Percentiles rank a stretch among this genome's conserved stretches.
Evolutionary conservation across 345 rosid species (phyloP).

Genomic region (Carallia pectinifolia): DNA sequence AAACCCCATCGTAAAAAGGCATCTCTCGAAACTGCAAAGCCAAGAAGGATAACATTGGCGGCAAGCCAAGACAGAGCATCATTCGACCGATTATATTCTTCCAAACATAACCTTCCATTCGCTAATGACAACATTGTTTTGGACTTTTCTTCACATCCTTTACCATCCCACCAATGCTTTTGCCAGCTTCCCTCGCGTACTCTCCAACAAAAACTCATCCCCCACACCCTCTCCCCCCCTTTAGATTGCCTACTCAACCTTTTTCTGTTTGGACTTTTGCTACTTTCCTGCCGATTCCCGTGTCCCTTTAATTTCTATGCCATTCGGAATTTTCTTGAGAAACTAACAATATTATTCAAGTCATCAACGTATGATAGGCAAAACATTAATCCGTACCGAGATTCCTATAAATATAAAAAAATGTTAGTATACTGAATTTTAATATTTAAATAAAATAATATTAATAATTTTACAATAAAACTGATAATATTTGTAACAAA

Average conservation of each 20-base stretch:
- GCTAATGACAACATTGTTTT: slow-evolving; percentile 59
- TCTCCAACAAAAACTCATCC: slow-evolving; percentile 36
- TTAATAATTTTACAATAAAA: too few relatives aligned
- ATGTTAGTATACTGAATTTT: too few relatives aligned
- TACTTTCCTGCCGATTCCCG: slow-evolving; percentile 55
- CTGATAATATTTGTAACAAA: too few relatives aligned
- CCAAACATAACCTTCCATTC: slow-evolving; percentile 81
- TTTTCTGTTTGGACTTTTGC: slow-evolving; percentile 59
- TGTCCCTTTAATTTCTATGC: slow-evolving; percentile 8
- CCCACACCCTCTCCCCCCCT: slow-evolving; percentile 9
- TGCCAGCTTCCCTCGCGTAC: slow-evolving; percentile 31
- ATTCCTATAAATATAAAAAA: slow-evolving; percentile 34
- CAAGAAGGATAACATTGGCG: slow-evolving; percentile 6
- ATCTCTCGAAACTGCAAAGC: background rate
- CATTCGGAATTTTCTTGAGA: slow-evolving; percentile 44
- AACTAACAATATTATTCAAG: slow-evolving; percentile 21
- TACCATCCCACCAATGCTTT: slow-evolving; percentile 44
- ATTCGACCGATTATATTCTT: slow-evolving; percentile 51
- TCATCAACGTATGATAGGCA: background rate
- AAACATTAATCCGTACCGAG: slow-evolving; percentile 15
- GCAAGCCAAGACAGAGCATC: slow-evolving; percentile 20
- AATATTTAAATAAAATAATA: too few relatives aligned
- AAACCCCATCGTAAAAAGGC: background rate
- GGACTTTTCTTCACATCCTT: slow-evolving; percentile 44
- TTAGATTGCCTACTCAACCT: slow-evolving; percentile 52